phyloP scores from a whole-genome alignment of 116 monocot species.

The Zostera marina region DNA sequence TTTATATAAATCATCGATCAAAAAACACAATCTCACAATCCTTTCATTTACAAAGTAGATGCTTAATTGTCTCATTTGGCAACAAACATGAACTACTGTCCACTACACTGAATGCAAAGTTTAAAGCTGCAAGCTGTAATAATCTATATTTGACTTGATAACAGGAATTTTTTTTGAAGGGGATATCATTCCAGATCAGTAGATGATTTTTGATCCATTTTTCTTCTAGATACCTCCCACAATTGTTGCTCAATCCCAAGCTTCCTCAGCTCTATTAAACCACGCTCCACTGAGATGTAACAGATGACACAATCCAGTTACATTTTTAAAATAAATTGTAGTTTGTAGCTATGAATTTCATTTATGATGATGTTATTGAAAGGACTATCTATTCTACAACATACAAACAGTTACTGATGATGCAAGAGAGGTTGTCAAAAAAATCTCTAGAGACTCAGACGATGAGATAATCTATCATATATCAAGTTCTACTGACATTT shows the following conservation, averaged over 20 bases:
- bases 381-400: not conserved
- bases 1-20: not conserved
- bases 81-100: not conserved
- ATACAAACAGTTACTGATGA: not conserved
- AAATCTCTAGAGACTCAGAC: not conserved
- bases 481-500: not conserved
- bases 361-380: not conserved
- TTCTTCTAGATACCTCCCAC: slow-evolving; percentile 47
- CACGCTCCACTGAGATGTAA: slow-evolving; percentile 30
- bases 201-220: slow-evolving; percentile 13
- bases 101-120: not conserved
- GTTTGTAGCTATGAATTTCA: not conserved
- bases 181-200: slow-evolving; percentile 2
- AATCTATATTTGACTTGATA: not conserved
- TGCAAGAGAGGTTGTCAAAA: not conserved
- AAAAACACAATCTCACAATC: not conserved
- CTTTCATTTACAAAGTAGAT: not conserved
- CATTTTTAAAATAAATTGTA: not conserved
- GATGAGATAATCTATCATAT: not conserved
- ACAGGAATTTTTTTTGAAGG: not conserved
- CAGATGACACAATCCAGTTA: not conserved
- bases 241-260: slow-evolving; percentile 41
- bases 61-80: not conserved
- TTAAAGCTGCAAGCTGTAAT: not conserved
- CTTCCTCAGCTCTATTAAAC: slow-evolving; percentile 33